Evolutionary conservation across 768 basidiomycete species (phyloP), one percentile per base, ranked within the genome.

Genomic region (Suillus lakei): DNA sequence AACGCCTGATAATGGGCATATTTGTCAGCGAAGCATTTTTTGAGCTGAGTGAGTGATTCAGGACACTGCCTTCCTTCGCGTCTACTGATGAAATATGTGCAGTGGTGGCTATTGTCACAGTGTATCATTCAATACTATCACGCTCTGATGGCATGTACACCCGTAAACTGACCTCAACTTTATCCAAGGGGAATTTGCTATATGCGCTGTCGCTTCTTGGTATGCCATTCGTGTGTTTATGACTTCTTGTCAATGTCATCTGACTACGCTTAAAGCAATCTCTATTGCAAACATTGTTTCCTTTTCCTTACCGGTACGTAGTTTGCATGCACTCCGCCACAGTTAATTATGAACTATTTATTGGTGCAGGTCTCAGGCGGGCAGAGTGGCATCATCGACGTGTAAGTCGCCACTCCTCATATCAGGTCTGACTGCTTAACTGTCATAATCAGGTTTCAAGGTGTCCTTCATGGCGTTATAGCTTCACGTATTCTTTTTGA

Each of bases 401-500:
- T 58, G 66, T 67, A 58, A 64, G 66, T 64, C 6, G 12, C 34
- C 30, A 32, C 30, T 21, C 12, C 30, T 60, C 28, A 32, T 50
- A 28, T n/a, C 50, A 12, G n/a, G 10, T 4, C n/a, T 53, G 18
- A 48, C 56, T 41, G 28, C 21, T 59, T 9, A 13, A 23, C 16
- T 18, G 15, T 10, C 15, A 9, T 23, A 34, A 41, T 23, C 28
- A 64, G 66, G 30, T 61, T 67, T 38, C 63, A 64, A 63, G 59
- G 39, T 12, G 56, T 67, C 32, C 30, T 67, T 12, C 66, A 67
- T 30, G 39, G 66, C 16, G 63, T 64, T 15, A 39, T 67, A 51
- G 66, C 66, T 28, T 67, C 66, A 4, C 46, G 66, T 23, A 64
- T 67, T 36, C 63, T 67, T 6, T 67, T 67, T 26, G 55, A 64